Percentiles rank a stretch among this genome's conserved stretches.
phyloP scores from a whole-genome alignment of 1,139 yeast species.

The Saccharomyces hybrid region DNA sequence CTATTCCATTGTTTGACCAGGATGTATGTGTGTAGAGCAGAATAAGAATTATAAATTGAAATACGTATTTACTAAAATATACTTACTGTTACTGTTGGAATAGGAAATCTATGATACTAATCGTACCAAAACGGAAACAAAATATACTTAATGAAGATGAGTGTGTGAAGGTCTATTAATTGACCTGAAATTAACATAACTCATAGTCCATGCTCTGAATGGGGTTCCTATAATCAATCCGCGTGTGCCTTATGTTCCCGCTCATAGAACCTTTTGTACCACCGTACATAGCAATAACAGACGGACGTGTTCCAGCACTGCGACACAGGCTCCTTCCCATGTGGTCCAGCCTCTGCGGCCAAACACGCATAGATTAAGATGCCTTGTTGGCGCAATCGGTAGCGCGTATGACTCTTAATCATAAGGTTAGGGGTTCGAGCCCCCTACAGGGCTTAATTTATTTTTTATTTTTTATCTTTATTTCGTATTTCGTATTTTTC shows the following conservation, averaged over 20 bases:
- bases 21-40: slow-evolving; percentile 33
- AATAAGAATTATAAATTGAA: neutral
- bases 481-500: neutral
- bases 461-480: too few relatives aligned
- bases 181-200: neutral
- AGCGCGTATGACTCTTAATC: slow-evolving; percentile 42
- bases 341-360: neutral
- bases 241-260: neutral
- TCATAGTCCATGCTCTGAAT: neutral
- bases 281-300: neutral
- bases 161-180: neutral
- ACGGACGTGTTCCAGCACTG: neutral
- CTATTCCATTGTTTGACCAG: slow-evolving; percentile 31
- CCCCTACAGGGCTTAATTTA: slow-evolving; percentile 36
- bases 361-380: neutral
- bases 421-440: slow-evolving; percentile 41
- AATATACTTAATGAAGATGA: neutral
- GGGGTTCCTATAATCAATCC: neutral
- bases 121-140: neutral
- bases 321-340: neutral
- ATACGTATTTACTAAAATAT: too few relatives aligned
- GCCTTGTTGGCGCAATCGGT: slow-evolving; percentile 43
- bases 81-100: neutral
- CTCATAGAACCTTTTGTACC: neutral
- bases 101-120: neutral